Evolutionary conservation across 2,329 filamentous ascomycete species (phyloP).

Genomic region (Paraphoma sp.): DNA sequence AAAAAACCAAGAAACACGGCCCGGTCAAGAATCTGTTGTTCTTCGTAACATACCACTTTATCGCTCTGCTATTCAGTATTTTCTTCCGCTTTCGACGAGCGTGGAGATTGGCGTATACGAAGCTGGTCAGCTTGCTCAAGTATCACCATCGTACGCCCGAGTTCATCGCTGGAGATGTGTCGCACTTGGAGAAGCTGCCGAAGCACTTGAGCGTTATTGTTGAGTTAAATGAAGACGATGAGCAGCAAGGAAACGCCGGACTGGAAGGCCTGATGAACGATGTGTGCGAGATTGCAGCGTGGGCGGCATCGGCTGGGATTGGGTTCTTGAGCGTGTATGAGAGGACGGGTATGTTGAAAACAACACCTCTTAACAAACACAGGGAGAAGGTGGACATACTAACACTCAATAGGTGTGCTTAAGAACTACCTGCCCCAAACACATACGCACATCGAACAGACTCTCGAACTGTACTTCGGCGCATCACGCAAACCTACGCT

Average conservation of each 20-base stretch:
- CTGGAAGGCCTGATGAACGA: constrained; percentile 87
- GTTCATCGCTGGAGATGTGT: constrained; percentile 87
- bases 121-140: constrained; percentile 80
- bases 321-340: constrained; percentile 90
- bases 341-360: constrained; percentile 71
- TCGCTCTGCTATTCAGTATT: constrained; percentile 85
- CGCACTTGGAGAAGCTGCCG: constrained; percentile 74
- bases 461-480: constrained; percentile 88
- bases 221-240: constrained; percentile 69
- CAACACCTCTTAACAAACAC: background rate
- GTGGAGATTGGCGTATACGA: constrained; percentile 79
- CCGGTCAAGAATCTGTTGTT: constrained; percentile 70
- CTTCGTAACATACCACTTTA: constrained; percentile 69
- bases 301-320: constrained; percentile 90
- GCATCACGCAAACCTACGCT: constrained; percentile 70
- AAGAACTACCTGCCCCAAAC: constrained; percentile 89
- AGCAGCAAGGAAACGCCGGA: constrained; percentile 70
- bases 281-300: constrained; percentile 88
- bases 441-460: constrained; percentile 78
- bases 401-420: constrained; percentile 69
- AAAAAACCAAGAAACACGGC: constrained; percentile 49
- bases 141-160: constrained; percentile 97
- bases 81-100: constrained; percentile 83
- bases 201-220: constrained; percentile 88
- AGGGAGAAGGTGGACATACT: constrained; percentile 1